Evolutionary conservation across 1,284 basidiomycete species (phyloP), one percentile per base, ranked within the genome.

Genomic region (Cryptococcus amylolentus): DNA sequence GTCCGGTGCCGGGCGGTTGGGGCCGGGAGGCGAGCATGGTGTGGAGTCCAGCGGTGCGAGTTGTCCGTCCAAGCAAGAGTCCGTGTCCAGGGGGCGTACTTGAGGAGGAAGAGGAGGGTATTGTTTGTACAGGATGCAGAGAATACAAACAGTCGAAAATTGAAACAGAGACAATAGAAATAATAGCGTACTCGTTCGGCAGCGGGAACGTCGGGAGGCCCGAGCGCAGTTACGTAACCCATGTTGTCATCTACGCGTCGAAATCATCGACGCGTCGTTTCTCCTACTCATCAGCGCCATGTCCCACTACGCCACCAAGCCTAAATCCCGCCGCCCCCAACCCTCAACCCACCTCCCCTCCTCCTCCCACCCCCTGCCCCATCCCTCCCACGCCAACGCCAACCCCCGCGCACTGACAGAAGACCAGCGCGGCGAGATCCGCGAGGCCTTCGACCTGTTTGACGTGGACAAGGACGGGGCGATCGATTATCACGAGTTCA

Each of bases 391-490:
- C 41, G 49, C 40, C 20, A n/a, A 16, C 16, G 40, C 39, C 45
- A 35, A 43, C 20, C n/a, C 41, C 20, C 51, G 42, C 28, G 39
- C n/a, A 41, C 84, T 98, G 43, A 86, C 88, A 3, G 94, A 97
- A 56, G 94, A 98, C 74, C 94, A 98, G 76, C 89, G 91, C 68
- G 88, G 92, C 71, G 95, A 99, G 79, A 96, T 98, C 67, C 93
- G 93, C 74, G 96, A 99, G 73, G 96, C 96, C 0, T 99, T 99
- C 72, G 94, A 98, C 77, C 86, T 98, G 55, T 99, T 99, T 73
- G 96, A 98, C 79, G 91, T 92, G 37, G 95, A 98, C 83, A 97
- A 97, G 81, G 95, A 98, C 71, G 91, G 92, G n/a, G 86, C 83
- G 52, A 83, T 96, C 60, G 93, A 95, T 79, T 98, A 98, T 78